phyloP scores from a whole-genome alignment of 371 early-diverging fungal species.

The Quaeritorhiza haematococci region DNA sequence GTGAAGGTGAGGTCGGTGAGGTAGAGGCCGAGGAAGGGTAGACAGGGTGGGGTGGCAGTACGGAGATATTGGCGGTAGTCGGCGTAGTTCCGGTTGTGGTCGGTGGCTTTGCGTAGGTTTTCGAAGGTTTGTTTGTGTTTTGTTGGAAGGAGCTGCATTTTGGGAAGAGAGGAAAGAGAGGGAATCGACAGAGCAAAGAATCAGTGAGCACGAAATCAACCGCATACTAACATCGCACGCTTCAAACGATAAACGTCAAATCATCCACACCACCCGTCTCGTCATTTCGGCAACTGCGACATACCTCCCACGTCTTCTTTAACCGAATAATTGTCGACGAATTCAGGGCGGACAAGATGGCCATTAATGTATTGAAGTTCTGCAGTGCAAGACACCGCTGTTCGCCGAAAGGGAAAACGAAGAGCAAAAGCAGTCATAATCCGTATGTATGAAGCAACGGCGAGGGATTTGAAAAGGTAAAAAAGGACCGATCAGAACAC shows the following conservation, averaged over 20 bases:
- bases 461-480: too few species aligned
- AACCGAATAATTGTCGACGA: slow-evolving; percentile 71
- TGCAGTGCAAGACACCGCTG: slow-evolving; percentile 59
- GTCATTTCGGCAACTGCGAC: too few species aligned
- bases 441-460: too few species aligned
- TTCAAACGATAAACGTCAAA: background rate
- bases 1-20: slow-evolving; percentile 84
- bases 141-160: slow-evolving; percentile 13
- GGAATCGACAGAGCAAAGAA: background rate
- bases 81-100: slow-evolving; percentile 66
- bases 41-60: slow-evolving; percentile 59
- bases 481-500: too few species aligned
- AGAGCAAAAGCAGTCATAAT: background rate
- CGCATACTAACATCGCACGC: background rate
- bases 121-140: slow-evolving; percentile 19
- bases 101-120: slow-evolving; percentile 54
- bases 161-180: background rate
- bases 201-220: too few species aligned
- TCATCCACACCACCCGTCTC: too few species aligned
- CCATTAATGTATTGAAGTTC: slow-evolving; percentile 77
- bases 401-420: background rate
- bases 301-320: slow-evolving; percentile 65
- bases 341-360: slow-evolving; percentile 70
- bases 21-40: slow-evolving; percentile 79
- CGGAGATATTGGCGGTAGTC: slow-evolving; percentile 67